phyloP scores from a whole-genome alignment of 441 rosid genomes.

The Populus hybrid region DNA sequence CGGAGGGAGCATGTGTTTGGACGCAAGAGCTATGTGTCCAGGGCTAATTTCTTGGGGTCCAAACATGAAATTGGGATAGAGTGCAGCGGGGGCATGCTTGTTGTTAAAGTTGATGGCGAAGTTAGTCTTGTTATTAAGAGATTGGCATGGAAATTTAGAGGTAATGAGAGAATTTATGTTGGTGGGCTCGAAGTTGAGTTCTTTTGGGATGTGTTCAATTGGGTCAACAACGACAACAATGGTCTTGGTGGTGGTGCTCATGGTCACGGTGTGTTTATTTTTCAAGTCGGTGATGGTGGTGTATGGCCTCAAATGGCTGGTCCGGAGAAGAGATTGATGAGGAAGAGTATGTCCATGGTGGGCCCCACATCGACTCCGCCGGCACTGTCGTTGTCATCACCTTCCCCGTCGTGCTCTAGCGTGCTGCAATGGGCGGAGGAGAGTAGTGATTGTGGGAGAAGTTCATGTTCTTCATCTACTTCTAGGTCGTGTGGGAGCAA shows the following conservation, averaged over 20 bases:
- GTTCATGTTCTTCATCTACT: constrained; percentile 50
- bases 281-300: constrained; percentile 59
- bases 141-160: constrained; percentile 56
- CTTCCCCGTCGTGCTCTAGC: constrained; percentile 35
- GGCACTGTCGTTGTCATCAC: constrained; percentile 23
- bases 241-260: not conserved
- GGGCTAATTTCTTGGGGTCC: constrained; percentile 45
- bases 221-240: constrained; percentile 26
- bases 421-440: constrained; percentile 69
- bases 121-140: constrained; percentile 42
- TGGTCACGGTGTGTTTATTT: constrained; percentile 53
- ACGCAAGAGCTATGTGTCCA: constrained; percentile 29
- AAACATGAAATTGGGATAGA: constrained; percentile 47
- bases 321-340: constrained; percentile 53
- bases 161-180: constrained; percentile 42
- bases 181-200: constrained; percentile 49
- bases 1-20: constrained; percentile 56
- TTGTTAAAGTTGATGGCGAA: constrained; percentile 47
- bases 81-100: constrained; percentile 36
- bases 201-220: constrained; percentile 56
- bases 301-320: constrained; percentile 63
- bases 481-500: constrained; percentile 46
- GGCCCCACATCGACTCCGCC: constrained; percentile 24
- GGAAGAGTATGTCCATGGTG: constrained; percentile 35
- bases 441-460: constrained; percentile 55